Conservation (phyloP, 495 filamentous ascomycete species). For the Clavariopsis aquatica region DNA sequence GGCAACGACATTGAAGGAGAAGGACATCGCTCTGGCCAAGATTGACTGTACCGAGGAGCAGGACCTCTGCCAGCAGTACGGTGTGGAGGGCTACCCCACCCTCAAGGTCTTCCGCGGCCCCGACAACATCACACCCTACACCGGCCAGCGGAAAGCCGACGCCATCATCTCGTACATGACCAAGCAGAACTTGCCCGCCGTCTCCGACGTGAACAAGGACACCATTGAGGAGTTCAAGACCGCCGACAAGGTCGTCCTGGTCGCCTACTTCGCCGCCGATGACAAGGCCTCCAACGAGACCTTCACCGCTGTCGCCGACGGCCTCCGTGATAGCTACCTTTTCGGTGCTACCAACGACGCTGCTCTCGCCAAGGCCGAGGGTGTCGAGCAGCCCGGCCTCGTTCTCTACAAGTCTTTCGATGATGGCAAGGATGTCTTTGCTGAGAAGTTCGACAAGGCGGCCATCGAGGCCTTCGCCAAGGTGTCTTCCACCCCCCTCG, state of each 20-base stretch:
- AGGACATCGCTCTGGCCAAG: constrained; percentile 89
- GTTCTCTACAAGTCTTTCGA: constrained; percentile 98
- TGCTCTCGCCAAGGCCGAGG: constrained; percentile 82
- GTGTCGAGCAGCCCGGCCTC: constrained; percentile 79
- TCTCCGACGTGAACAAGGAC: constrained; percentile 76
- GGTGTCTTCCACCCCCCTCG: constrained; percentile 80
- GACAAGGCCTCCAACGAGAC: constrained; percentile 84
- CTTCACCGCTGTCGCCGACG: constrained; percentile 77
- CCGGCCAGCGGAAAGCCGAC: constrained; percentile 84
- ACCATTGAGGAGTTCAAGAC: constrained; percentile 95
- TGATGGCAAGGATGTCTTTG: constrained; percentile 86
- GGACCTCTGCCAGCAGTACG: constrained; percentile 84
- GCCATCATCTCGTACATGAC: constrained; percentile 98
- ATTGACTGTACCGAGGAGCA: constrained; percentile 95
- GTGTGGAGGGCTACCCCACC: constrained; percentile 96
- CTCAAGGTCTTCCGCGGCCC: constrained; percentile 97
- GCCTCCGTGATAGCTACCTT: constrained; percentile 84
- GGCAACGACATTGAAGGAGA: constrained; percentile 90
- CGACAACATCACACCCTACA: constrained; percentile 81
- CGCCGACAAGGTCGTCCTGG: constrained; percentile 91
- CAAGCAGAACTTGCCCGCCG: constrained; percentile 94
- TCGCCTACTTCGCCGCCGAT: constrained; percentile 80
- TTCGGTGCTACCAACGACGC: constrained; percentile 86
- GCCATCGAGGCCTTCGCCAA: constrained; percentile 81
- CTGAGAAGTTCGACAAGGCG: constrained; percentile 74